phyloP scores from a whole-genome alignment of 2,329 filamentous ascomycete species.

The Zymoseptoria crescenta region DNA sequence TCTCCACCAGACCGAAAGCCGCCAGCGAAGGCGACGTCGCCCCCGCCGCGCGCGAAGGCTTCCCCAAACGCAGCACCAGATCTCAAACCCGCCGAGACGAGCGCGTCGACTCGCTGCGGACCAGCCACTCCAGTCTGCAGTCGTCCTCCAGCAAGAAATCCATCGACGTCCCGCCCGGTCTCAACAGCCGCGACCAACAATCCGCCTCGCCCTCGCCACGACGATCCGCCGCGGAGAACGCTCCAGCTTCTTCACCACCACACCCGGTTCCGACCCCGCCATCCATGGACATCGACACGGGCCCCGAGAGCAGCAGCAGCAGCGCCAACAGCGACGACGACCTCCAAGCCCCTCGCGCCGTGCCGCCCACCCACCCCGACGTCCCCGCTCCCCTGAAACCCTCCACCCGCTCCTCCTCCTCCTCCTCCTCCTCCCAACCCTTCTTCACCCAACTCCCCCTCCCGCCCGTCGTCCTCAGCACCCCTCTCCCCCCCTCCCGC shows the following conservation, averaged over 20 bases:
- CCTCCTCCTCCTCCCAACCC: no score
- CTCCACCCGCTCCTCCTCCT: no score
- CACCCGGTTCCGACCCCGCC: neutral
- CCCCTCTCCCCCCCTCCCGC: no score
- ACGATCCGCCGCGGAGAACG: no score
- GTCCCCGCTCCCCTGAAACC: neutral
- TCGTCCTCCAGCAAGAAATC: neutral
- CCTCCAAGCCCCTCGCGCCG: neutral
- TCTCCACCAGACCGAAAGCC: neutral
- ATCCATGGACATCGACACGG: no score
- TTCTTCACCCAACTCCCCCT: neutral
- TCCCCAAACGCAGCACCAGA: constrained; percentile 1
- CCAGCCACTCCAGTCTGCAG: neutral
- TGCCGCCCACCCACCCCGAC: neutral
- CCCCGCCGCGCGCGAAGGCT: neutral
- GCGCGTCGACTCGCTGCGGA: constrained; percentile 11
- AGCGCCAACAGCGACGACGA: neutral
- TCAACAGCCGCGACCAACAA: constrained; percentile 1
- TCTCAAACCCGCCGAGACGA: constrained; percentile 9
- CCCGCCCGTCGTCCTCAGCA: neutral
- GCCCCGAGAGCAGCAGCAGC: no score
- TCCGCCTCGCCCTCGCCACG: neutral
- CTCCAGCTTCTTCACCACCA: neutral
- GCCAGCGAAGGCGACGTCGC: neutral
- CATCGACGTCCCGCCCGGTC: neutral